A percentile compares a stretch with the other conserved stretches of the same genome.
phyloP scores from a whole-genome alignment of 2,329 filamentous ascomycete species.

The Fusarium sp. region DNA sequence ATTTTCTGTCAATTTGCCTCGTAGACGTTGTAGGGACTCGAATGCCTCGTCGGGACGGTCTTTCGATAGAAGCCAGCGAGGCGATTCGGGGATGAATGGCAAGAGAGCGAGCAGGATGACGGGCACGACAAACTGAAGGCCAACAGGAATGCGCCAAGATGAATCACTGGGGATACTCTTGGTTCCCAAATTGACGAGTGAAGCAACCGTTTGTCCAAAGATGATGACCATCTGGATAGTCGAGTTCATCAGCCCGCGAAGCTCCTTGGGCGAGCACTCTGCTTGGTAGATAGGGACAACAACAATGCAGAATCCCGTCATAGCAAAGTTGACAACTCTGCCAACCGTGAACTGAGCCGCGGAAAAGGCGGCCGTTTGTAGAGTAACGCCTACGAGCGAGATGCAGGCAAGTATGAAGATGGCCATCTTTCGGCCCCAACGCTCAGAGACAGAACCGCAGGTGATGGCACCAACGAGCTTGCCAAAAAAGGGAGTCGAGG shows the following conservation, averaged over 20 bases:
- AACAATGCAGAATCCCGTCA: slow-evolving; percentile 48
- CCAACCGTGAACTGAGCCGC: slow-evolving; percentile 47
- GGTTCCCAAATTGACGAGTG: slow-evolving; percentile 43
- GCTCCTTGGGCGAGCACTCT: slow-evolving; percentile 40
- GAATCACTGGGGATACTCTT: slow-evolving; percentile 28
- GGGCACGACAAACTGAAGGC: slow-evolving; percentile 57
- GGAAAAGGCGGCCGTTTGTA: slow-evolving; percentile 44
- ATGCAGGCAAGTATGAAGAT: slow-evolving; percentile 36
- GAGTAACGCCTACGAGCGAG: slow-evolving; percentile 27
- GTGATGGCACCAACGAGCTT: slow-evolving; percentile 26
- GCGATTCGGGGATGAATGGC: slow-evolving; percentile 57
- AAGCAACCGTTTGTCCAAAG: slow-evolving; percentile 42
- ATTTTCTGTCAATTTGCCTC: slow-evolving; percentile 38
- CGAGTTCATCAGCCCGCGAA: slow-evolving; percentile 45
- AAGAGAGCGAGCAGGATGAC: slow-evolving; percentile 50
- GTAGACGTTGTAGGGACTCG: slow-evolving; percentile 12
- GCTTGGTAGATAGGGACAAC: slow-evolving; percentile 47
- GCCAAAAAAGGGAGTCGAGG: slow-evolving; percentile 40
- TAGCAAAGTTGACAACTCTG: slow-evolving; percentile 44
- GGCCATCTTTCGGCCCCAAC: slow-evolving; percentile 41
- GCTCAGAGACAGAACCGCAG: slow-evolving; percentile 38
- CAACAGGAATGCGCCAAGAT: slow-evolving; percentile 58
- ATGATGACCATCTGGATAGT: slow-evolving; percentile 46
- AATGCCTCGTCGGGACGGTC: slow-evolving; percentile 51
- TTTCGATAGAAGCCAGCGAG: slow-evolving; percentile 57